Evolutionary conservation across 805 yeast species (phyloP).

Genomic region (Saccharomyces jurei): DNA sequence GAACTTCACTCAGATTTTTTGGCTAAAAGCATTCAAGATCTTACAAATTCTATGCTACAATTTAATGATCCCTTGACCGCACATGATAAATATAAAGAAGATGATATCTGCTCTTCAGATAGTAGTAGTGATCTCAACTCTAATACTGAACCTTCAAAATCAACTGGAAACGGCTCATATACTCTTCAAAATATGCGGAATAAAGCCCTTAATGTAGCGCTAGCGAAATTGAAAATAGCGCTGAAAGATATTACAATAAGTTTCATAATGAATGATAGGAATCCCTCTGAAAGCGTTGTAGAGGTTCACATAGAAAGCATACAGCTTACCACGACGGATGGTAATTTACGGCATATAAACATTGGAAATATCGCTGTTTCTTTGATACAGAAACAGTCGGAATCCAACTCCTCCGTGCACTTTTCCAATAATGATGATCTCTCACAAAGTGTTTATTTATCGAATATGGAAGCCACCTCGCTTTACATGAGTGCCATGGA

Average conservation of each 20-base stretch:
- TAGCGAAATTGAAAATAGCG: constrained; percentile 50
- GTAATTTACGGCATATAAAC: not conserved
- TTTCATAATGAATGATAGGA: constrained; percentile 38
- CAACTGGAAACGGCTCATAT: constrained; percentile 1
- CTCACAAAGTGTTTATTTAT: constrained; percentile 46
- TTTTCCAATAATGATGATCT: not conserved
- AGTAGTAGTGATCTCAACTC: not conserved
- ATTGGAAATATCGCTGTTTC: not conserved
- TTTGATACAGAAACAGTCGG: not conserved
- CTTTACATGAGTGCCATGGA: constrained; percentile 79
- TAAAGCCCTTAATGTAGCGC: constrained; percentile 58
- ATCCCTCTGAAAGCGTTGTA: constrained; percentile 20
- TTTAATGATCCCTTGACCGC: constrained; percentile 22
- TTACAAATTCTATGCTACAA: constrained; percentile 46
- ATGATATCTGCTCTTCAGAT: constrained; percentile 12
- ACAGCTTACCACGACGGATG: constrained; percentile 14
- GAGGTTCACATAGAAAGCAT: constrained; percentile 23
- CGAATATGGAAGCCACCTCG: constrained; percentile 62
- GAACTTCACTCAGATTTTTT: constrained; percentile 37
- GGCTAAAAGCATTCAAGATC: constrained; percentile 66
- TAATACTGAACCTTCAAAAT: not conserved
- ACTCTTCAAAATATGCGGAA: constrained; percentile 50
- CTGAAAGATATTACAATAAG: constrained; percentile 41
- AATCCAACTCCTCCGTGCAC: not conserved
- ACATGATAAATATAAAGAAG: constrained; percentile 7